These are phyloP conservation scores for Chaetomiaceae sp. DNA, from an alignment of 2,329 filamentous ascomycete genomes.

Conservation along the genomic window DNA sequence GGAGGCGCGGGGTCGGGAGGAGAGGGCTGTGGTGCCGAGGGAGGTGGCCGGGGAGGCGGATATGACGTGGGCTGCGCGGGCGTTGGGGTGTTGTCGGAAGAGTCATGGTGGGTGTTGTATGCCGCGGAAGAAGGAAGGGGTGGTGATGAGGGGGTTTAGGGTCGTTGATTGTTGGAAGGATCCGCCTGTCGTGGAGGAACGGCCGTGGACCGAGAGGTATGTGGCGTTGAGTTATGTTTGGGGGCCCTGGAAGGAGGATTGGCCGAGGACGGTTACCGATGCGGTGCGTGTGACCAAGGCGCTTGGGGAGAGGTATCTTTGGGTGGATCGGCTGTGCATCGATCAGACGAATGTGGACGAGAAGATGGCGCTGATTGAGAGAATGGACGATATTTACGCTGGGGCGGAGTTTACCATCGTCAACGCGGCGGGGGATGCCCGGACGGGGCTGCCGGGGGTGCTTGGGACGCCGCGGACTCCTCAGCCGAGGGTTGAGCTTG, in stretches of 20 bases:
- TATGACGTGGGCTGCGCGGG: neutral
- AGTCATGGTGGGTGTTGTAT: neutral
- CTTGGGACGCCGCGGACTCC: neutral
- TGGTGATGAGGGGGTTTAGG: neutral
- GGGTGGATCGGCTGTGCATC: conserved; percentile 29
- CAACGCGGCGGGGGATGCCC: neutral
- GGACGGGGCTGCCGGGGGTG: neutral
- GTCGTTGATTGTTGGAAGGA: neutral
- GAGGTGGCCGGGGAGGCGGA: neutral
- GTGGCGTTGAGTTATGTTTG: conserved; percentile 5
- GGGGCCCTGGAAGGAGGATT: neutral
- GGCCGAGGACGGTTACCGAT: conserved; percentile 1
- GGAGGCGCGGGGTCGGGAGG: neutral
- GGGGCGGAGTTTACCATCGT: conserved; percentile 3
- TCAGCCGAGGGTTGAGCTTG: neutral
- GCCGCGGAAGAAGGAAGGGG: neutral
- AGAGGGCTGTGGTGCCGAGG: neutral
- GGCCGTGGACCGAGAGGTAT: neutral
- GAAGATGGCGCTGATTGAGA: neutral
- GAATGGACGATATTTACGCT: conserved; percentile 5
- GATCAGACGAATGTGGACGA: conserved; percentile 18
- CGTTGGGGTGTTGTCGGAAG: neutral
- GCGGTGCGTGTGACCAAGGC: conserved; percentile 14
- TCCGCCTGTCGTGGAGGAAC: neutral
- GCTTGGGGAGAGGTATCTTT: conserved; percentile 28